Base-by-base conservation (phyloP, 2,329 filamentous ascomycete species). In the Nemania bipapillata region DNA sequence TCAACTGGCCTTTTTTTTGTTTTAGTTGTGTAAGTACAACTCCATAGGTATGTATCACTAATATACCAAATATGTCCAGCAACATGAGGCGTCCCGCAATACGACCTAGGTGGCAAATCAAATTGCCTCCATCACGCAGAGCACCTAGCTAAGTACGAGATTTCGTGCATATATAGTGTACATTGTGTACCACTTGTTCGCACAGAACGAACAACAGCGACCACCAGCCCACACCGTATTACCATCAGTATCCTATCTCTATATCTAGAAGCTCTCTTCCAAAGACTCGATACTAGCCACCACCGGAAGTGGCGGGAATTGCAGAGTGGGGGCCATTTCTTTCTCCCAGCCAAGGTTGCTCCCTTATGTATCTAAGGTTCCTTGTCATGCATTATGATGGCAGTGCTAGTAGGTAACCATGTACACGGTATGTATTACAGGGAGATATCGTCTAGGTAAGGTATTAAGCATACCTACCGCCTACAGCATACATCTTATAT, bases 271-370 rank as follows among this genome's bases (percentile, higher is more conserved):
- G 3, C 40, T 5, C 8, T 20, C 40, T 5, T 6, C 40, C 17
- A 45, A n/a, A n/a, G 40, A 45, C 40, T 45, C 40, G 17, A 45
- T 8, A 45, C 40, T 40, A 15, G 37, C 40, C 15, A 28, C 55
- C 32, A 26, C 56, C 69, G 69, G 69, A 69, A 66, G 24, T 52
- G 59, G 60, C 69, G 69, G 69, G 66, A 71, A 69, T 67, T 66
- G 24, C 59, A 4, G 30, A 54, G 58, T 54, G 66, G 66, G 60
- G 66, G 15, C 17, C 1, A 4, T 52, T 26, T 65, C 37, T 54
- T 22, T 15, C 28, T 65, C 26, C 22, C 30, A 53, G 52, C 37
- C 59, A 30, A 63, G 47, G 47, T 42, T 59, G n/a, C n/a, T n/a
- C n/a, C n/a, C n/a, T n/a, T n/a, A n/a, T n/a, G n/a, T n/a, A n/a